Conservation (phyloP, 2,329 filamentous ascomycete species). For the Allantophomopsis lycopodina region DNA sequence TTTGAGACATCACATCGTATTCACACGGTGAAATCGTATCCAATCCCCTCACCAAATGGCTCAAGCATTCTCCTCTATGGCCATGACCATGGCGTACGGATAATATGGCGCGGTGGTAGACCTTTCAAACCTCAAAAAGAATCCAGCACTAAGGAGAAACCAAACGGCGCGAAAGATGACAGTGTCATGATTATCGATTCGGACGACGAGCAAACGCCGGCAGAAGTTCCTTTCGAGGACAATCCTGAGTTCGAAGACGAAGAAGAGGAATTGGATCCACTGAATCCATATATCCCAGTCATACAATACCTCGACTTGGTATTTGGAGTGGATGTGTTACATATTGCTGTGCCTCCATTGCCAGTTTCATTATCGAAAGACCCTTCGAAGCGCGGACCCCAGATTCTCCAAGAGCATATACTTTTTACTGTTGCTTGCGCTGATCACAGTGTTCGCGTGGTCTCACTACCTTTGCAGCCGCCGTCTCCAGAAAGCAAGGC, state of each 20-base stretch:
- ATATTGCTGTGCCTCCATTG: conserved; percentile 40
- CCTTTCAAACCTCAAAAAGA: conserved; percentile 36
- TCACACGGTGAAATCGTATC: conserved; percentile 46
- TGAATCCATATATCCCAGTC: conserved; percentile 34
- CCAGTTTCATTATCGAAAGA: conserved; percentile 34
- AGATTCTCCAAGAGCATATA: conserved; percentile 39
- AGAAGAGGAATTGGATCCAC: conserved; percentile 21
- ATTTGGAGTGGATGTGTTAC: conserved; percentile 38
- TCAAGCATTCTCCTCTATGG: conserved; percentile 49
- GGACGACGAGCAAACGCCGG: conserved; percentile 36
- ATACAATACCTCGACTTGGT: conserved; percentile 47
- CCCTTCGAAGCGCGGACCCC: conserved; percentile 27
- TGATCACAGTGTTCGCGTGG: conserved; percentile 39
- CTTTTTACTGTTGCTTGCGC: conserved; percentile 47
- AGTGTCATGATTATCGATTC: conserved; percentile 50
- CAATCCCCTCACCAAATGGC: conserved; percentile 46
- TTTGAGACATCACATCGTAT: conserved; percentile 45
- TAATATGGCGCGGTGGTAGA: conserved; percentile 49
- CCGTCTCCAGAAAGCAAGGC: conserved; percentile 46
- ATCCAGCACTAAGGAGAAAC: conserved; percentile 15
- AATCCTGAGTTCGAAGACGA: conserved; percentile 44
- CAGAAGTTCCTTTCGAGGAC: conserved; percentile 30
- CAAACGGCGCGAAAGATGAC: conserved; percentile 37
- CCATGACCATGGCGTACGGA: conserved; percentile 46
- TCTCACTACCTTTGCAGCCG: conserved; percentile 46